Evolutionary conservation across 192 early-diverging fungal species (phyloP).

Genomic region (Entomortierella parvispora): DNA sequence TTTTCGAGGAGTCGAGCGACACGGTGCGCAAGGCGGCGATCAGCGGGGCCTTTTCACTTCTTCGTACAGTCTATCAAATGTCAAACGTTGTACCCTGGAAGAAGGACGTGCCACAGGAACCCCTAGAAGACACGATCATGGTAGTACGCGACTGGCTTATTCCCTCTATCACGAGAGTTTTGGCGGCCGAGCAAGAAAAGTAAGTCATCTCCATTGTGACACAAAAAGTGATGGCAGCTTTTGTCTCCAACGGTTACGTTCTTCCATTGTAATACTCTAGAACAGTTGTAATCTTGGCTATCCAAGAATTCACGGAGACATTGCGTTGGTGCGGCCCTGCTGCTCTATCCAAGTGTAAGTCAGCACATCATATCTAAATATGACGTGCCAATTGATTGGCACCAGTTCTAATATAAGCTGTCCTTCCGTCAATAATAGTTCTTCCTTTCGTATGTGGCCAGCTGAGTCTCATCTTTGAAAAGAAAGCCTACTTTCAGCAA

Average conservation of each 20-base stretch:
- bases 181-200: conserved; percentile 83
- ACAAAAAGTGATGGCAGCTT: too few relatives aligned
- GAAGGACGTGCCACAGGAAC: conserved; percentile 72
- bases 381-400: not conserved
- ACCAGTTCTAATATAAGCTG: not conserved
- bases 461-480: conserved; percentile 67
- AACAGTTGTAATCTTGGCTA: too few relatives aligned
- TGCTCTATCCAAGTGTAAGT: not conserved
- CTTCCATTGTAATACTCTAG: too few relatives aligned
- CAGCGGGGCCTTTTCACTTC: conserved; percentile 72
- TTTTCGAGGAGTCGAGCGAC: conserved; percentile 79
- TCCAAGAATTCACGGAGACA: too few relatives aligned
- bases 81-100: conserved; percentile 70
- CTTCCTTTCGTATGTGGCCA: not conserved
- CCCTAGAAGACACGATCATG: conserved; percentile 77
- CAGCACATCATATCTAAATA: not conserved
- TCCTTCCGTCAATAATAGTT: not conserved
- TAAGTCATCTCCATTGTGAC: not conserved
- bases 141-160: conserved; percentile 71
- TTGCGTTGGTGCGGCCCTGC: not conserved
- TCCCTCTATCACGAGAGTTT: conserved; percentile 70
- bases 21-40: conserved; percentile 79
- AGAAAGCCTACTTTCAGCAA: conserved; percentile 75
- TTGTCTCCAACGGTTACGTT: too few relatives aligned
- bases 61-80: conserved; percentile 79